Evolutionary conservation across 495 filamentous ascomycete species (phyloP).

Genomic region (Saxophila tyrrhenica): DNA sequence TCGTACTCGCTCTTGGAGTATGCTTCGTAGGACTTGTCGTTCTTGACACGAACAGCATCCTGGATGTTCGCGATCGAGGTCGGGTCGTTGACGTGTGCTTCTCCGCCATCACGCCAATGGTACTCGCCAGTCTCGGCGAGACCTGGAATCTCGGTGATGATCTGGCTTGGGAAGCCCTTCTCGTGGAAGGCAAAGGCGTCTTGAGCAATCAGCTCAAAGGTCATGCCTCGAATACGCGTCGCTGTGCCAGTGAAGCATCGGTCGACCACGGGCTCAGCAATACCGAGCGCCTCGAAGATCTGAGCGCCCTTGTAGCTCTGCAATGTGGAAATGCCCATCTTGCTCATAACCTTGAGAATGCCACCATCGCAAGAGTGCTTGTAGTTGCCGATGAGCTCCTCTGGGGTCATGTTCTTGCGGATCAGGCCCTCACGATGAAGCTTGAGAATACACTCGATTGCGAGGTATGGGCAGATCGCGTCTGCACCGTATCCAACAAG

Average conservation of each 20-base stretch:
- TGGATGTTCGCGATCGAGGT: conserved; percentile 94
- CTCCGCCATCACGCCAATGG: conserved; percentile 97
- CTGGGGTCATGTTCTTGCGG: conserved; percentile 74
- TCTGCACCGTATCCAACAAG: conserved; percentile 93
- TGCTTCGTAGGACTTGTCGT: conserved; percentile 98
- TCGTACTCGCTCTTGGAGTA: conserved; percentile 93
- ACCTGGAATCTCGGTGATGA: conserved; percentile 68
- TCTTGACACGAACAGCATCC: conserved; percentile 95
- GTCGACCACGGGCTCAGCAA: conserved; percentile 92
- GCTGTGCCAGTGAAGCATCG: conserved; percentile 94
- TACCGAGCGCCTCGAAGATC: conserved; percentile 97
- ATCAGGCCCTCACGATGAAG: conserved; percentile 94
- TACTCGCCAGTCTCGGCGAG: conserved; percentile 95
- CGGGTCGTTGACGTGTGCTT: conserved; percentile 97
- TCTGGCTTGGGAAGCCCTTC: conserved; percentile 77
- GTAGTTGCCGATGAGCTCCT: conserved; percentile 88
- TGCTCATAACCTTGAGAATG: conserved; percentile 99
- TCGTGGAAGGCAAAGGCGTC: conserved; percentile 97
- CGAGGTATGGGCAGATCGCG: conserved; percentile 92
- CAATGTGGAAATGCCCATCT: conserved; percentile 99
- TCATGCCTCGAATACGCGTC: conserved; percentile 89
- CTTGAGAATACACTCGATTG: conserved; percentile 97
- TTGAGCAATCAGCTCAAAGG: conserved; percentile 89
- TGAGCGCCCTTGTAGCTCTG: conserved; percentile 98
- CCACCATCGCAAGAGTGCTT: conserved; percentile 96